Evolutionary conservation across 2,329 filamentous ascomycete species (phyloP).

Genomic region (Aspergillus amoenus): DNA sequence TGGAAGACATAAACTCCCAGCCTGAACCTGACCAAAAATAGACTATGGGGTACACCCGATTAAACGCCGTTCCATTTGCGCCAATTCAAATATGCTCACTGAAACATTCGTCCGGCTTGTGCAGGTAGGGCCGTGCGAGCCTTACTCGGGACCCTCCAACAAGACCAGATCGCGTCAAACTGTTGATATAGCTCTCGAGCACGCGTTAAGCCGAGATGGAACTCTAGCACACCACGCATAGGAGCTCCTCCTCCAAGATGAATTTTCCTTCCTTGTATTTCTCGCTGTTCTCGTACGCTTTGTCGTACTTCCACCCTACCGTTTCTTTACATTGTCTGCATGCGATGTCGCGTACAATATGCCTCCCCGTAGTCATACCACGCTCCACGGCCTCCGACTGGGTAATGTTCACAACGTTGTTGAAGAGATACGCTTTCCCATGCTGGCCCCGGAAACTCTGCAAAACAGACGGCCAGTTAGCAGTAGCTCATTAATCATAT

Average conservation of each 20-base stretch:
- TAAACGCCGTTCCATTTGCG: slow-evolving; percentile 22
- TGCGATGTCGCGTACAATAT: slow-evolving; percentile 88
- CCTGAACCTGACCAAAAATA: slow-evolving; percentile 9
- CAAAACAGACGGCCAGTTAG: slow-evolving; percentile 1
- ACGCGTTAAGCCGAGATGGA: background rate
- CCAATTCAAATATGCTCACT: slow-evolving; percentile 19
- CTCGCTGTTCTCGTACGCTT: slow-evolving; percentile 85
- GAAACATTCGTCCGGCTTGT: slow-evolving; percentile 17
- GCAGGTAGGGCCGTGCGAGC: slow-evolving; percentile 7
- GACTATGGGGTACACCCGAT: slow-evolving; percentile 7
- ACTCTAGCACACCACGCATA: slow-evolving; percentile 69
- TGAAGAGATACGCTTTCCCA: slow-evolving; percentile 96
- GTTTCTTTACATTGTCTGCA: slow-evolving; percentile 89
- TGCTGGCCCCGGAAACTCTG: slow-evolving; percentile 98
- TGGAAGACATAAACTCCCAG: background rate
- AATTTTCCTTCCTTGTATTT: slow-evolving; percentile 99
- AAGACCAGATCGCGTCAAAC: background rate
- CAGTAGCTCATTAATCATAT: background rate
- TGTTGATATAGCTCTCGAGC: background rate
- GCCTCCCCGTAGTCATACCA: slow-evolving; percentile 95
- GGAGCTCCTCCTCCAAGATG: slow-evolving; percentile 87
- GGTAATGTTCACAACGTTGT: slow-evolving; percentile 87
- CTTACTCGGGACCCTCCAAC: slow-evolving; percentile 7
- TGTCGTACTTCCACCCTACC: slow-evolving; percentile 99
- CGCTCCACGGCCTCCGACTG: slow-evolving; percentile 81